Conservation (phyloP, 371 early-diverging fungal species). For the Mortierella sp. region DNA sequence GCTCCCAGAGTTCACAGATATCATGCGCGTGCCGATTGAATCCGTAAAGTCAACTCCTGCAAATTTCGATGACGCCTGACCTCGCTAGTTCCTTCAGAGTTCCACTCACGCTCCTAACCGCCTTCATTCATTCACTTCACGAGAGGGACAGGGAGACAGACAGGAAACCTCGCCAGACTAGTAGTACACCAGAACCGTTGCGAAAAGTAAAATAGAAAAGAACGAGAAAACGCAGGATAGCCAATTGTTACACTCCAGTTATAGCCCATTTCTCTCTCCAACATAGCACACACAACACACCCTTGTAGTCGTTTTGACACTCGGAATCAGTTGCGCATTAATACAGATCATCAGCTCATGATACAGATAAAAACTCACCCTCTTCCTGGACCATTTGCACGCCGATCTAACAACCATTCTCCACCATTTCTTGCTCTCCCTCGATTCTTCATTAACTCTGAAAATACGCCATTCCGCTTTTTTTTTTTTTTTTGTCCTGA, state of each 20-base stretch:
- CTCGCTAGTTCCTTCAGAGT: conserved; percentile 1
- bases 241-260: conserved; percentile 11
- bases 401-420: background rate
- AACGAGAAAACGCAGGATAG: background rate
- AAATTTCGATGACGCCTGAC: conserved; percentile 1
- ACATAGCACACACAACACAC: conserved; percentile 5
- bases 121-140: conserved; percentile 7
- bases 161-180: conserved; percentile 10
- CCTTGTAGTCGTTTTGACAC: conserved; percentile 4
- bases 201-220: conserved; percentile 2
- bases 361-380: conserved; percentile 10
- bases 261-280: background rate
- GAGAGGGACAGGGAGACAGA: conserved; percentile 6
- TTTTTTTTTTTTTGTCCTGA: background rate
- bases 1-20: background rate
- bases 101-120: background rate
- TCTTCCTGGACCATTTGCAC: background rate
- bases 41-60: conserved; percentile 2
- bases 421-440: background rate
- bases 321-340: conserved; percentile 11
- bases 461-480: background rate
- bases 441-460: conserved; percentile 1
- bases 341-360: conserved; percentile 2
- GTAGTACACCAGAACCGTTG: conserved; percentile 3
- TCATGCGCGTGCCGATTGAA: background rate